phyloP scores from a whole-genome alignment of 2,329 filamentous ascomycete species.

The Escovopsis sp. region DNA sequence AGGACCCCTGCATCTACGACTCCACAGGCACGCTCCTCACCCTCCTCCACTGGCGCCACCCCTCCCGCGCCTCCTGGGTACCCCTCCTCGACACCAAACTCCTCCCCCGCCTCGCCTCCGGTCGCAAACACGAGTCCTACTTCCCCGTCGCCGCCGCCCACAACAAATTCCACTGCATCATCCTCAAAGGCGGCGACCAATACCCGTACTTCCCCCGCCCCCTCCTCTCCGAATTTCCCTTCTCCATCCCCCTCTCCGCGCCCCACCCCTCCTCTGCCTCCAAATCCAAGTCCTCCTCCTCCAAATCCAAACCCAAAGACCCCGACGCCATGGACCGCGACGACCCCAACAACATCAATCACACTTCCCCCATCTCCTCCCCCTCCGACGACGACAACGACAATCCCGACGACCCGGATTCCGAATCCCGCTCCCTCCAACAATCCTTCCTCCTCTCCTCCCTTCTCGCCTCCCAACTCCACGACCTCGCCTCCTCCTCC shows the following conservation, averaged over 20 bases:
- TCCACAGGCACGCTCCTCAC: conserved; percentile 78
- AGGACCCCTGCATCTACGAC: conserved; percentile 95
- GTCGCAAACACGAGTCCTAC: conserved; percentile 78
- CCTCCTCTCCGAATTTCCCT: conserved; percentile 83
- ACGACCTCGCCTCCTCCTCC: conserved; percentile 57
- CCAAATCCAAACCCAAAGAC: conserved; percentile 48
- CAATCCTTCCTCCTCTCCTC: conserved; percentile 66
- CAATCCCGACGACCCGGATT: conserved; percentile 5
- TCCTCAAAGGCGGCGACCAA: conserved; percentile 86
- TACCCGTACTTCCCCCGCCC: conserved; percentile 88
- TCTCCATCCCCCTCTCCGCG: conserved; percentile 55
- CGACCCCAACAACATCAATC: conserved; percentile 16
- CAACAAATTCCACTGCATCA: conserved; percentile 93
- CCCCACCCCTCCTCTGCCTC: conserved; percentile 73
- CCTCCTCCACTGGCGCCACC: conserved; percentile 77
- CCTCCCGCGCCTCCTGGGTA: conserved; percentile 77
- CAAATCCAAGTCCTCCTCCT: conserved; percentile 84
- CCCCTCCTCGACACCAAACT: conserved; percentile 81
- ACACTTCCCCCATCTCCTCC: no score
- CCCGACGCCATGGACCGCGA: conserved; percentile 16
- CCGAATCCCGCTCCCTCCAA: conserved; percentile 52
- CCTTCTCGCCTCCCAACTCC: conserved; percentile 56
- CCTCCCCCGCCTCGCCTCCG: conserved; percentile 65
- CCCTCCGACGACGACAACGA: neutral
- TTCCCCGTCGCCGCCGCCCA: conserved; percentile 91